Evolutionary conservation across 768 basidiomycete genomes (phyloP), one percentile per base, ranked within the genome.

Genomic region (Rhodotorula sphaerocarpa): DNA sequence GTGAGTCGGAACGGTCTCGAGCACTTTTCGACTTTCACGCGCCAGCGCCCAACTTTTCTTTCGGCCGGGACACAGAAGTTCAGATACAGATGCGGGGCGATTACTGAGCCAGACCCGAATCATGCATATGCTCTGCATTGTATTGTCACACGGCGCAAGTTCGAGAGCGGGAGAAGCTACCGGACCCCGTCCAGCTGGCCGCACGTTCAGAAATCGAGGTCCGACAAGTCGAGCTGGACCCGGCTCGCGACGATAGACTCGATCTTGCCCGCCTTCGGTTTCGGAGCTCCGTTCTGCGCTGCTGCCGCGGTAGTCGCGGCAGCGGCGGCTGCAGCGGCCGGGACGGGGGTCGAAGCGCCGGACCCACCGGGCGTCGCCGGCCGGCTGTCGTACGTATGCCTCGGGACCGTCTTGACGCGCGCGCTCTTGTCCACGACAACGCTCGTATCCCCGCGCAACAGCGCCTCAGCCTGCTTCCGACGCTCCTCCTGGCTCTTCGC

Each of bases 401-500:
- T 57, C 28, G 60, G 59, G 54, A 65, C 43, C 30, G 67, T 69
- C 61, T 69, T 69, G 50, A 69, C 63, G 16, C 67, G 50, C 58
- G 67, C 67, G n/a, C 63, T 65, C 41, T 63, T 50, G 33, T 69
- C 67, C 14, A 69, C 50, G 46, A 39, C 57, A 30, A 65, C 63
- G 21, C 33, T 43, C 43, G n/a, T 20, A 41, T 72, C 67, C 10
- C 67, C 67, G 53, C 57, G 61, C 46, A 56, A 57, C 14, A 69
- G n/a, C 48, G 59, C 54, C 34, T 60, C 63, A 6, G 45, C 61
- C 23, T 61, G 58, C 56, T 63, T 78, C 57, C 84, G 79, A 75
- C 86, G 87, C 52, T 84, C 79, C 72, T 89, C 88, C 12, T 80
- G 77, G 69, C 84, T 84, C 39, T 78, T 77, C 39, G 84, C 74